Base-by-base conservation (phyloP, 192 early-diverging fungal genomes). In the Phycomyces blakesleeanus region DNA sequence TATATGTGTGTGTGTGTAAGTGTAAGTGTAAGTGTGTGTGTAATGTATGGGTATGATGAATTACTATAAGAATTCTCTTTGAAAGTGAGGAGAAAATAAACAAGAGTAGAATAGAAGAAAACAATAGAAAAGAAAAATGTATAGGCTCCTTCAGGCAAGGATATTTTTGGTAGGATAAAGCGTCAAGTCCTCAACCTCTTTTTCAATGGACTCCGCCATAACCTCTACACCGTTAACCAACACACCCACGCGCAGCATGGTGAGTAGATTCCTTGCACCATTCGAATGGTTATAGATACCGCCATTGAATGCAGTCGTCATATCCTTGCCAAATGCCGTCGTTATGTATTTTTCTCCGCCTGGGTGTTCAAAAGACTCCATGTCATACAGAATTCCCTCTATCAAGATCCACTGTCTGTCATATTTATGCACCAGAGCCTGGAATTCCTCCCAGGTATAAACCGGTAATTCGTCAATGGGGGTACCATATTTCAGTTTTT, bases 251-350 rank as follows among this genome's bases (percentile, higher is more conserved):
- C 89, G 79, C 84, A 91, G 83, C 57, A 78, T 78, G n/a, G 84
- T 81, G 80, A 93, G 75, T 57, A 97, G 76, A 75, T 93, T 90
- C 44, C 91, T 78, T 2, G 94, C 94, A 22, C 90, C 92, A 61
- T 93, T 96, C 64, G 87, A 84, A 71, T 97, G 95, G 66, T 90
- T 78, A 73, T 97, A 95, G 15, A 96, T 81, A 51, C 89, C 92
- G 20, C 95, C 94, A 63, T 96, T 91, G 78, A 96, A 96, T 3
- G 89, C 78, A 10, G 76, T 79, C 9, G 94, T 93, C 68, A 88
- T 85, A 67, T 97, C 92, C 71, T 90, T 89, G 64, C 95, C 95
- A 40, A 95, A 77, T 20, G 76, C 83, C 55, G 81, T 73, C 26
- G 80, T 77, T 61, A 96, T 75, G 63, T 89, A 85, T 18, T 81